phyloP scores from a whole-genome alignment of 1,284 basidiomycete genomes.

The Polyporus tsugae region DNA sequence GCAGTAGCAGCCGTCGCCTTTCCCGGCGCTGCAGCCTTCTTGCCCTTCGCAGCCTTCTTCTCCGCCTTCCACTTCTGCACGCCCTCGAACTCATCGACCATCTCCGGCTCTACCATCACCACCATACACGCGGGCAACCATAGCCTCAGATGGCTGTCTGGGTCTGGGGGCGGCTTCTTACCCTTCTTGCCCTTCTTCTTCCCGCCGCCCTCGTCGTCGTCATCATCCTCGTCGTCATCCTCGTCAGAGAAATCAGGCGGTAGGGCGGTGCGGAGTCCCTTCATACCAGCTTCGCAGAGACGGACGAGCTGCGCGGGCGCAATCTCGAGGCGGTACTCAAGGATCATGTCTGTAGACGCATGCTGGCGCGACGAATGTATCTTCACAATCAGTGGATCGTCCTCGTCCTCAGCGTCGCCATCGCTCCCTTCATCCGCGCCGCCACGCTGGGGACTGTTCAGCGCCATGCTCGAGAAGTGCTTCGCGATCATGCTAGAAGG shows the following conservation, averaged over 20 bases:
- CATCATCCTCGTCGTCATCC: slow-evolving; percentile 45
- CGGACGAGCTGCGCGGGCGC: slow-evolving; percentile 69
- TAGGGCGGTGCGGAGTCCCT: slow-evolving; percentile 61
- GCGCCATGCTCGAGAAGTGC: slow-evolving; percentile 57
- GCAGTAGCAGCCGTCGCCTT: slow-evolving; percentile 21
- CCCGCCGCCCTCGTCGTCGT: slow-evolving; percentile 43
- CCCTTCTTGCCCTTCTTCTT: slow-evolving; percentile 40
- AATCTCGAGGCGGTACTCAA: slow-evolving; percentile 80
- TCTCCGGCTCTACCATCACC: slow-evolving; percentile 63
- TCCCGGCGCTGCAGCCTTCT: slow-evolving; percentile 2
- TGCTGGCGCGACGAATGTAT: slow-evolving; percentile 60
- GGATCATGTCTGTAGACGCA: slow-evolving; percentile 69
- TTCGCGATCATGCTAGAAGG: slow-evolving; percentile 64
- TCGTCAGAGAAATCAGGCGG: slow-evolving; percentile 54
- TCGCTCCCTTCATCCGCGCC: slow-evolving; percentile 32
- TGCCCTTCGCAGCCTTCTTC: slow-evolving; percentile 43
- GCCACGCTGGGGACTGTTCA: slow-evolving; percentile 37
- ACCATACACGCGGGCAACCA: slow-evolving; percentile 86
- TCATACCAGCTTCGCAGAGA: slow-evolving; percentile 69
- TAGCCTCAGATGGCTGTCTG: slow-evolving; percentile 62
- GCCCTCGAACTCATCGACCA: slow-evolving; percentile 69
- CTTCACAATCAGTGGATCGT: slow-evolving; percentile 50
- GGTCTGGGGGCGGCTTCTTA: slow-evolving; percentile 55
- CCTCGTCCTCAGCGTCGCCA: slow-evolving; percentile 27
- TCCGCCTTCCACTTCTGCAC: slow-evolving; percentile 55